These are phyloP conservation scores for Cyclotella cryptica DNA, from an alignment of 108 stramenopile species.

Conservation along the genomic window DNA sequence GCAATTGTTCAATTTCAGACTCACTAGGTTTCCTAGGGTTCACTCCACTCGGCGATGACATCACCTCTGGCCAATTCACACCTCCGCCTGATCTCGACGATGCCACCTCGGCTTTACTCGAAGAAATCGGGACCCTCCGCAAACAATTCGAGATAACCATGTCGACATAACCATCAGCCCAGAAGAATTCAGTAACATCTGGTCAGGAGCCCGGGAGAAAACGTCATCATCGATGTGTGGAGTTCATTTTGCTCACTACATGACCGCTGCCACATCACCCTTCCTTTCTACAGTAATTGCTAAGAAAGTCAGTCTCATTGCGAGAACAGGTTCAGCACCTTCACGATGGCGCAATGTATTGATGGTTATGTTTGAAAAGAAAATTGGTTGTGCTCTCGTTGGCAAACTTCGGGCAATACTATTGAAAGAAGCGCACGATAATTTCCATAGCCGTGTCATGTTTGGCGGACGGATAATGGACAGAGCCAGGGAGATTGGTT, in stretches of 20 bases:
- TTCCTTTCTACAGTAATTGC: neutral
- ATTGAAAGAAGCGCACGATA: too few species aligned
- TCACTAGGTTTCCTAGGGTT: neutral
- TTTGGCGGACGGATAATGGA: neutral
- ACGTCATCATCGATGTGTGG: neutral
- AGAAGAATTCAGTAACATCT: neutral
- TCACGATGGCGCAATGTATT: neutral
- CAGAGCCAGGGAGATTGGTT: neutral
- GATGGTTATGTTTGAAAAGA: neutral
- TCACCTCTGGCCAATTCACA: neutral
- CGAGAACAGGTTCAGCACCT: neutral
- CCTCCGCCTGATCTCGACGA: neutral
- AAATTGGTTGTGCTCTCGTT: too few species aligned
- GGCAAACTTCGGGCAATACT: too few species aligned
- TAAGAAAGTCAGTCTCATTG: neutral
- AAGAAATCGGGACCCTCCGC: neutral
- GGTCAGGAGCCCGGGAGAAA: neutral
- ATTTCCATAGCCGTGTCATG: too few species aligned
- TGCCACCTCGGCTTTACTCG: neutral
- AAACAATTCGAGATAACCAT: neutral
- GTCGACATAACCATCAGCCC: neutral
- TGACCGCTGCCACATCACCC: neutral
- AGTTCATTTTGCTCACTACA: neutral
- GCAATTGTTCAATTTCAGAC: neutral
- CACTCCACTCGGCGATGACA: neutral